Evolutionary conservation across 345 rosid species (phyloP), one percentile per base, ranked within the genome.

Genomic region (Citrus sp.): DNA sequence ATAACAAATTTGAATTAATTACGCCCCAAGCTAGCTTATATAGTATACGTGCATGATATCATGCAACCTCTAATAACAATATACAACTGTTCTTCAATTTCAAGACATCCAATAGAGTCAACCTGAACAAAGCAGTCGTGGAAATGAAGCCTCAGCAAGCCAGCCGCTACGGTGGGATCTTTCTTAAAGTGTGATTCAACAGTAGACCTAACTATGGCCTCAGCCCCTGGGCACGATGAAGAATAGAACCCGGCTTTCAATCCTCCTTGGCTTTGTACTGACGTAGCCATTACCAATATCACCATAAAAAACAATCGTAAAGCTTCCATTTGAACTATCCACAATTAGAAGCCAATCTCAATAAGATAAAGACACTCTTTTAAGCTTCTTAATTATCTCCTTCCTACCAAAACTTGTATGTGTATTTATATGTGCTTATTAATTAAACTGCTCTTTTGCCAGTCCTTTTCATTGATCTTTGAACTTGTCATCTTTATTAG

Each of bases 91-190:
- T 46, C 51, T 46, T 46, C 5, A 46, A 12, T 12, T 46, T 46
- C 51, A 46, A 13, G 51, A 13, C 51, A 46, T 46, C 51, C 18
- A 46, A 46, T 12, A 13, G 51, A 74, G 59, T 30, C 0, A 70
- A 91, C 93, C 92, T 91, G 93, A 70, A 90, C 93, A 63, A 90
- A 91, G 83, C 93, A 91, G 61, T 91, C 93, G 55, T 91, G 95
- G 77, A 91, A 90, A 65, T 91, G 95, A 83, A 91, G 91, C 87
- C 95, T 88, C 22, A 90, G 90, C 87, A 91, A 86, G 73, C 83
- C 95, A 64, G 93, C 84, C 3, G 93, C 89, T 58, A 92, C 56
- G 10, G 89, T 78, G 25, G 92, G 89, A 86, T 92, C 93, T 70
- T 86, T 82, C 28, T 80, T 84, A 70, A 90, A 87, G 86, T 90